These are phyloP conservation scores for Yarrowia sp. DNA, from an alignment of 805 yeast genomes.

Conservation along the genomic window DNA sequence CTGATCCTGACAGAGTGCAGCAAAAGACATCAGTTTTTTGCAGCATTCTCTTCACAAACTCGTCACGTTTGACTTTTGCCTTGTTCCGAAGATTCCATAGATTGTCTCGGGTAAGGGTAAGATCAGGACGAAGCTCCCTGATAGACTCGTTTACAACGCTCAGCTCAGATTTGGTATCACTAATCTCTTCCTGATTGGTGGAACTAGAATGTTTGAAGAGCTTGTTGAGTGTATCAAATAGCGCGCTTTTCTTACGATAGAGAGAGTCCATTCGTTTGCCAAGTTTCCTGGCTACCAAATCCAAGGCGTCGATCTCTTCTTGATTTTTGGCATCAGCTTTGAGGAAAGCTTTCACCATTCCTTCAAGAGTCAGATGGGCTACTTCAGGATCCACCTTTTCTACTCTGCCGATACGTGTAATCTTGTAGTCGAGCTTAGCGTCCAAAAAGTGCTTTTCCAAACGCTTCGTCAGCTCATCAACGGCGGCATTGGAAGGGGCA, in stretches of 20 bases:
- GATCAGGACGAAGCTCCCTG: neutral
- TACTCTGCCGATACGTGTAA: neutral
- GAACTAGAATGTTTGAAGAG: neutral
- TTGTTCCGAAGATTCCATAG: neutral
- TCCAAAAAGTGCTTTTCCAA: neutral
- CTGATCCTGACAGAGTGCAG: conserved; percentile 2
- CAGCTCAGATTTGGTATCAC: neutral
- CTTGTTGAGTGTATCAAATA: neutral
- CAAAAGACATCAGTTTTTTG: neutral
- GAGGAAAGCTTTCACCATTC: neutral
- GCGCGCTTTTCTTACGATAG: neutral
- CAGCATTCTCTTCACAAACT: neutral
- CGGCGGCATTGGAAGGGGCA: conserved; percentile 14
- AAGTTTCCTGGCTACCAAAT: neutral
- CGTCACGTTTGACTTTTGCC: too few relatives aligned
- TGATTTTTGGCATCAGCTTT: neutral
- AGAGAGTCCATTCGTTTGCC: neutral
- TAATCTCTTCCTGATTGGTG: neutral
- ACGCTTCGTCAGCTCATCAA: conserved; percentile 16
- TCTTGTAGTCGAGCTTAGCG: neutral
- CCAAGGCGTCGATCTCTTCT: neutral
- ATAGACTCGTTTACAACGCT: neutral
- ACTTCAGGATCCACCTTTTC: conserved; percentile 5
- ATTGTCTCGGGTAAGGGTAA: neutral
- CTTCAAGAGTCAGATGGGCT: neutral